A percentile compares a stretch with the other conserved stretches of the same genome.
These are phyloP conservation scores for Eucalyptus curtisii DNA, from an alignment of 345 rosid genomes.

Conservation along the genomic window DNA sequence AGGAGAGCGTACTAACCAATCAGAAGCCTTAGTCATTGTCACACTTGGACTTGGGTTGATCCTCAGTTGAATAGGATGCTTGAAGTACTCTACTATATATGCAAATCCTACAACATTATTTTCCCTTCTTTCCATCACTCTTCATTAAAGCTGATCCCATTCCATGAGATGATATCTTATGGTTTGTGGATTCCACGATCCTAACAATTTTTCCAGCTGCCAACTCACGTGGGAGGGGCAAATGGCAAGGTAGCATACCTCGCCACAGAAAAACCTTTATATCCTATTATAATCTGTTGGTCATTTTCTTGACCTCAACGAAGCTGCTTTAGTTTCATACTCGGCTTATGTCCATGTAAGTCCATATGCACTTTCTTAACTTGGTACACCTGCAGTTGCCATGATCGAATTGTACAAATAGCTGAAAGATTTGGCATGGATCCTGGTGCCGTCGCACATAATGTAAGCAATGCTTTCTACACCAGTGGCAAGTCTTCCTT, in stretches of 20 bases:
- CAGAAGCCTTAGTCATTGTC: background rate
- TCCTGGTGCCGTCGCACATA: too few species aligned
- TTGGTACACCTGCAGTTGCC: background rate
- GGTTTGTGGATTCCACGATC: background rate
- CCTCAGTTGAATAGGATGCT: background rate
- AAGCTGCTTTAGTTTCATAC: background rate
- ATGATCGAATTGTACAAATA: too few species aligned
- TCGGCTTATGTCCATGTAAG: background rate
- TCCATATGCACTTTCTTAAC: background rate
- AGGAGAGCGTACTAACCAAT: rapidly evolving
- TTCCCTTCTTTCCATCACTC: background rate
- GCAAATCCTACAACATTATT: background rate
- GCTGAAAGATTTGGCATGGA: too few species aligned
- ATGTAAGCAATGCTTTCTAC: too few species aligned
- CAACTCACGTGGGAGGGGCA: background rate
- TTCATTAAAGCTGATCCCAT: too few species aligned
- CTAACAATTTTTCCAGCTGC: background rate
- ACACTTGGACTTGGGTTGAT: background rate
- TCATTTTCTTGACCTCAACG: background rate
- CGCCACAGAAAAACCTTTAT: rapidly evolving
- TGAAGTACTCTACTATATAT: background rate
- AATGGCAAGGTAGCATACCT: background rate
- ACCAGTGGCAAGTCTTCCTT: too few species aligned
- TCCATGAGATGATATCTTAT: too few species aligned
- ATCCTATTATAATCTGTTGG: background rate